Conservation (phyloP, 768 basidiomycete species). For the Rubroboletus satanas region DNA sequence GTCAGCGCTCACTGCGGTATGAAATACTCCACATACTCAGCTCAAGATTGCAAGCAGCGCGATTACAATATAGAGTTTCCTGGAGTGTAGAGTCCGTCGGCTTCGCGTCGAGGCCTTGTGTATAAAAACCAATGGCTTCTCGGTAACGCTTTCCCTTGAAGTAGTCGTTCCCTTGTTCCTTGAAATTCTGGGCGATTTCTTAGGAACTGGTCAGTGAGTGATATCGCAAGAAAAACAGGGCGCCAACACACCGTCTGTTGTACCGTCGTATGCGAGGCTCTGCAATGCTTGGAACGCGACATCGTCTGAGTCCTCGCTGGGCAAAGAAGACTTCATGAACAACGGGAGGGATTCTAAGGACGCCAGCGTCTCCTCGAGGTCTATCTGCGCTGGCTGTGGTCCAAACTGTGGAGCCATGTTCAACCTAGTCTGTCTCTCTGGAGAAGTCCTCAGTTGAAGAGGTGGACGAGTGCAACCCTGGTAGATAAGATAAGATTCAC, state of each 20-base stretch:
- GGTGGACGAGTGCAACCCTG: background rate
- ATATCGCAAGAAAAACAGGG: background rate
- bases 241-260: conserved; percentile 78
- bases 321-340: conserved; percentile 88
- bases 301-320: conserved; percentile 60
- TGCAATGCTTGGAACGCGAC: conserved; percentile 77
- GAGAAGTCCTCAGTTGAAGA: background rate
- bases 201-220: conserved; percentile 1
- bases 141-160: conserved; percentile 82
- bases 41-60: conserved; percentile 91
- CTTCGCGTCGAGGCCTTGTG: conserved; percentile 82
- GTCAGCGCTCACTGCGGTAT: background rate
- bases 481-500: conserved; percentile 21
- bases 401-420: conserved; percentile 23
- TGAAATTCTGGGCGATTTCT: conserved; percentile 93
- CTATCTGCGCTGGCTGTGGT: conserved; percentile 20
- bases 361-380: conserved; percentile 37
- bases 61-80: conserved; percentile 78
- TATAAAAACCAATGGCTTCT: conserved; percentile 88
- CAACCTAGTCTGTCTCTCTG: background rate
- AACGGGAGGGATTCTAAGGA: conserved; percentile 70
- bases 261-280: conserved; percentile 82
- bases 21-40: conserved; percentile 49
- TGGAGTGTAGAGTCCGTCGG: conserved; percentile 57
- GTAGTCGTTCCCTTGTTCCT: conserved; percentile 94